Evolutionary conservation across 2,329 filamentous ascomycete species (phyloP).

Genomic region (Lojkania enalia): DNA sequence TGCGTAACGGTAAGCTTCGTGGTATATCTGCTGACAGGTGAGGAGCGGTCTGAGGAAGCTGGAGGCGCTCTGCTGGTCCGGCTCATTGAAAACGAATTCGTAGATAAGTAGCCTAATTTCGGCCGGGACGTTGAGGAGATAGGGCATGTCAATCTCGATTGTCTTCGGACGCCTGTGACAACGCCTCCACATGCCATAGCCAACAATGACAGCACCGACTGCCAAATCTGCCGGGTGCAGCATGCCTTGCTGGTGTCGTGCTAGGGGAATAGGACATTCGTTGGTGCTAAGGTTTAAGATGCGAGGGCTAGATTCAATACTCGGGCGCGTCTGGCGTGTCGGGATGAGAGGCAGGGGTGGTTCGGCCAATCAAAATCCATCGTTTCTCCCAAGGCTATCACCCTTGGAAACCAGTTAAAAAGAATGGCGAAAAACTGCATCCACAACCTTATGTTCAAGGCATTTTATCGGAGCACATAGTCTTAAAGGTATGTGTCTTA

Average conservation of each 20-base stretch:
- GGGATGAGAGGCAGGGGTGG: too few species aligned
- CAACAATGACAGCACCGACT: slow-evolving; percentile 5
- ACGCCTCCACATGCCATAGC: slow-evolving; percentile 11
- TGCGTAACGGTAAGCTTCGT: slow-evolving; percentile 7
- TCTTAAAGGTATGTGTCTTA: too few species aligned
- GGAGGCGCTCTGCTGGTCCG: neutral
- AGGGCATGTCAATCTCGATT: slow-evolving; percentile 8
- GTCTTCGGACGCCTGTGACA: neutral
- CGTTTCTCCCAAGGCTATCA: too few species aligned
- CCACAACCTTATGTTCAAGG: too few species aligned
- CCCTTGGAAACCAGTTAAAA: too few species aligned
- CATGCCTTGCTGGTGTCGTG: too few species aligned
- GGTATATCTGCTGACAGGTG: slow-evolving; percentile 10
- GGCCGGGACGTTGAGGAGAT: slow-evolving; percentile 13
- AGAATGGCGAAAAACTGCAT: too few species aligned
- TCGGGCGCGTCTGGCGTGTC: too few species aligned
- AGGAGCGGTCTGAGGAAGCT: slow-evolving; percentile 9
- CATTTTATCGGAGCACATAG: too few species aligned
- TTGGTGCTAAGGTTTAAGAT: too few species aligned
- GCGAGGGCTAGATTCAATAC: neutral
- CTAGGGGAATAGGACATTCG: too few species aligned
- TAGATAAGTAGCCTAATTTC: slow-evolving; percentile 13
- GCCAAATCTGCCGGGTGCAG: slow-evolving; percentile 6
- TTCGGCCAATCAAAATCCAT: too few species aligned
- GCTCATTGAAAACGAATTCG: slow-evolving; percentile 12